Conservation (phyloP, 768 basidiomycete species). For the Chlorophyllum brunneum region DNA sequence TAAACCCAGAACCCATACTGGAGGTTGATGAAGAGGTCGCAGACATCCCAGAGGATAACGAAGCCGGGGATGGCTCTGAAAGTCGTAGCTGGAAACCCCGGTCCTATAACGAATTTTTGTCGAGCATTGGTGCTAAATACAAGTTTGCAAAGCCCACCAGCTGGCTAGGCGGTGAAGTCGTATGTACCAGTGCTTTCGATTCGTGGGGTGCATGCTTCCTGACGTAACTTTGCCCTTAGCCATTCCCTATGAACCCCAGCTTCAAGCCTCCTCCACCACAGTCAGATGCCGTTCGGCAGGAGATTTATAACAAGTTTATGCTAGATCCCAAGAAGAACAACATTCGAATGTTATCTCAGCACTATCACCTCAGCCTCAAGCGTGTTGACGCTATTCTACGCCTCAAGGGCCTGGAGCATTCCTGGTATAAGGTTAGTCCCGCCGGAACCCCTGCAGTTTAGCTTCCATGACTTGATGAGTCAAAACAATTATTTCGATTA, state of each 20-base stretch:
- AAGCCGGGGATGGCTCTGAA: background rate
- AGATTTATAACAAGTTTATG: conserved; percentile 62
- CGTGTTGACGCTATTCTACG: conserved; percentile 82
- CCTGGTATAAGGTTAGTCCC: conserved; percentile 68
- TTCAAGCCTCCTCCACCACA: conserved; percentile 80
- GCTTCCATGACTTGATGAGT: conserved; percentile 44
- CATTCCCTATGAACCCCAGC: conserved; percentile 81
- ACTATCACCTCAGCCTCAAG: conserved; percentile 65
- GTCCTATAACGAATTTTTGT: conserved; percentile 38
- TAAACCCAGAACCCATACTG: conserved; percentile 6
- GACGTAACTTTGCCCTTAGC: conserved; percentile 43
- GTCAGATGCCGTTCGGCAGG: conserved; percentile 53
- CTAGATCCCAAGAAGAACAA: conserved; percentile 50
- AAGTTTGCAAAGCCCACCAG: conserved; percentile 46
- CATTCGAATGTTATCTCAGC: conserved; percentile 56
- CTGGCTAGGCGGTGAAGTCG: conserved; percentile 58
- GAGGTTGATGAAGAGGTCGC: conserved; percentile 16
- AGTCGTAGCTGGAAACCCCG: conserved; percentile 19
- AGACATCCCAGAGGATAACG: conserved; percentile 12
- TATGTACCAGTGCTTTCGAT: conserved; percentile 30
- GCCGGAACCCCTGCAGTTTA: too few species aligned
- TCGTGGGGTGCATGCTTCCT: conserved; percentile 1
- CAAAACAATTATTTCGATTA: conserved; percentile 72
- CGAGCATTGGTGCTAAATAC: conserved; percentile 37
- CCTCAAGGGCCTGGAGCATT: conserved; percentile 71